phyloP scores from a whole-genome alignment of 345 rosid genomes.

The Camelina hispida region DNA sequence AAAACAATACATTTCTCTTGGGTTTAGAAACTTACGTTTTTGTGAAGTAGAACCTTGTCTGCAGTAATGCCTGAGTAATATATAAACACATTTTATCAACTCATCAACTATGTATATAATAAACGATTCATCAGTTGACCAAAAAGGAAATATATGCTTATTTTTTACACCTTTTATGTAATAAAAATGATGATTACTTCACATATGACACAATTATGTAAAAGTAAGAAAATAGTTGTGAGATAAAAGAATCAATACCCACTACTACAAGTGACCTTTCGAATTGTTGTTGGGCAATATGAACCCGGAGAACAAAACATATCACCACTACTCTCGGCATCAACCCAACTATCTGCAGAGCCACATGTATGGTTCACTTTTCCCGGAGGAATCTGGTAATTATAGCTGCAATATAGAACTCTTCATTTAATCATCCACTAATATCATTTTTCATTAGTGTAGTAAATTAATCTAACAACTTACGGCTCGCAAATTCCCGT shows the following conservation, averaged over 20 bases:
- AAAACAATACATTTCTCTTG: background rate
- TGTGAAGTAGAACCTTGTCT: constrained; percentile 74
- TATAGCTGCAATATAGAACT: constrained; percentile 55
- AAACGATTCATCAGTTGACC: background rate
- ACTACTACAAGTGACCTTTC: constrained; percentile 64
- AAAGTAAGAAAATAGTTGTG: constrained; percentile 23
- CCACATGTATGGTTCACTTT: constrained; percentile 75
- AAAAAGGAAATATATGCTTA: too few species aligned
- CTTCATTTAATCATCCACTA: background rate
- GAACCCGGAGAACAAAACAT: constrained; percentile 87
- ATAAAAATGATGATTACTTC: constrained; percentile 8
- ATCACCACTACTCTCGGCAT: constrained; percentile 58
- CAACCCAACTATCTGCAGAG: constrained; percentile 80
- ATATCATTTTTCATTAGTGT: background rate
- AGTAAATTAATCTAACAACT: constrained; percentile 44
- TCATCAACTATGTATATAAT: background rate
- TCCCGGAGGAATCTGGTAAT: constrained; percentile 77
- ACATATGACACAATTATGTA: background rate
- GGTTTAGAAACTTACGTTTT: constrained; percentile 53
- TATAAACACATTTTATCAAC: constrained; percentile 16
- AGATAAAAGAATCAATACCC: constrained; percentile 73
- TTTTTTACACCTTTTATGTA: background rate
- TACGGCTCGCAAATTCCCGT: constrained; percentile 88
- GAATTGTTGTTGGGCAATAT: constrained; percentile 75
- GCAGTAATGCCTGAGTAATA: constrained; percentile 69